Evolutionary conservation across 768 basidiomycete species (phyloP).

Genomic region (Boletus insuetus): DNA sequence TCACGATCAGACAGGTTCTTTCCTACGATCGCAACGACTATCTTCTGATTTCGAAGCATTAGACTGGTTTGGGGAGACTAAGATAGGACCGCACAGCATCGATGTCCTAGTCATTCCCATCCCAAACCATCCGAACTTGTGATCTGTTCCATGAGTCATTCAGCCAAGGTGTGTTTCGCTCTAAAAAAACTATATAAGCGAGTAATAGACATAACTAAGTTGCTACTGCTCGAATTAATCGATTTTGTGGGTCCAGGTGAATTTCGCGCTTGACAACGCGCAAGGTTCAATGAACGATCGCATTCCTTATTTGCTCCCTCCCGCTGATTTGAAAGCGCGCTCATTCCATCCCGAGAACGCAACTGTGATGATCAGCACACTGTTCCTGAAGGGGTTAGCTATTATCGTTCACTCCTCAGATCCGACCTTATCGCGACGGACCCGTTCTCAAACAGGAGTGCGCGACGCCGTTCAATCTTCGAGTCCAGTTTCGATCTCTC

Average conservation of each 20-base stretch:
- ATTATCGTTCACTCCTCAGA: slow-evolving; percentile 4
- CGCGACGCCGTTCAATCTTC: slow-evolving; percentile 16
- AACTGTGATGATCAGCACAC: slow-evolving; percentile 11
- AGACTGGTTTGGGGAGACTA: no score
- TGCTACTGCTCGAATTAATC: background rate
- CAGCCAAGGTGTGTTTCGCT: background rate
- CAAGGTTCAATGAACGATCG: background rate
- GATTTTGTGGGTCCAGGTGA: background rate
- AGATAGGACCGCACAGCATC: background rate
- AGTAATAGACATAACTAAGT: background rate
- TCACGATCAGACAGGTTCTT: background rate
- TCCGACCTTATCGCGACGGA: slow-evolving; percentile 22
- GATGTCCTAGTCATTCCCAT: background rate
- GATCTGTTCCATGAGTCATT: background rate
- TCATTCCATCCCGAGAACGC: slow-evolving; percentile 1
- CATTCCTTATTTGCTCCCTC: background rate
- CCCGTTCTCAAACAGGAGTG: slow-evolving; percentile 1
- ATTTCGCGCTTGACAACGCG: background rate
- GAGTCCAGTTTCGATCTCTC: background rate
- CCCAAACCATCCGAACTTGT: background rate
- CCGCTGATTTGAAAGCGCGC: background rate
- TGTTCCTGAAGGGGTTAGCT: slow-evolving; percentile 9
- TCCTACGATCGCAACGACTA: no score
- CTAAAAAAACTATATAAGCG: background rate
- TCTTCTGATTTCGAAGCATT: no score